Conservation (phyloP, 1,284 basidiomycete genomes). For the Leccinum pachyderme region DNA sequence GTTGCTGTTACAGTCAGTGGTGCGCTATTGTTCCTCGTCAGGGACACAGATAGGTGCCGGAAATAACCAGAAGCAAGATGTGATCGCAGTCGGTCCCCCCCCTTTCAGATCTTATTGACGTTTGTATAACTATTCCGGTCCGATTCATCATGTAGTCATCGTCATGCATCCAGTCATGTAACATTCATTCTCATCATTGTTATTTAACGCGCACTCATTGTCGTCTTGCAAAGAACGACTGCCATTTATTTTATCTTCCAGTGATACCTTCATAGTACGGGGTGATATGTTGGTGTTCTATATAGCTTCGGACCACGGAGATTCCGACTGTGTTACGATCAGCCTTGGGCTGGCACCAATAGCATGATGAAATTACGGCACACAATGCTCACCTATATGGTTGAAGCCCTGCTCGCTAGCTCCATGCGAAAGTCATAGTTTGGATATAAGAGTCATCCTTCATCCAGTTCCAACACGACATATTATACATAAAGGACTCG, state of each 20-base stretch:
- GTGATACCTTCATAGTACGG: neutral
- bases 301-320: too few species aligned
- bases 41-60: conserved; percentile 20
- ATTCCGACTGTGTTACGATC: too few species aligned
- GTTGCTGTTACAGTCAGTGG: conserved; percentile 12
- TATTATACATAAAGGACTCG: too few species aligned
- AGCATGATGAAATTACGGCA: too few species aligned
- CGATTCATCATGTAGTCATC: neutral
- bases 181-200: neutral
- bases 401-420: too few species aligned
- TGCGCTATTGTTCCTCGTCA: conserved; percentile 21
- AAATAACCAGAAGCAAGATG: conserved; percentile 5
- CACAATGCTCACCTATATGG: too few species aligned
- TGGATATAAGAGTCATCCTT: too few species aligned
- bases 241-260: neutral
- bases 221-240: neutral
- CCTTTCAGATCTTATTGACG: neutral
- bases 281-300: too few species aligned
- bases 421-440: too few species aligned
- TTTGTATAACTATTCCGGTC: neutral
- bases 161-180: neutral
- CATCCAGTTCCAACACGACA: too few species aligned
- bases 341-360: too few species aligned
- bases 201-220: neutral
- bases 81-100: conserved; percentile 1